Base-by-base conservation (phyloP, 2,329 filamentous ascomycete genomes). In the Elsinoe ampelina region DNA sequence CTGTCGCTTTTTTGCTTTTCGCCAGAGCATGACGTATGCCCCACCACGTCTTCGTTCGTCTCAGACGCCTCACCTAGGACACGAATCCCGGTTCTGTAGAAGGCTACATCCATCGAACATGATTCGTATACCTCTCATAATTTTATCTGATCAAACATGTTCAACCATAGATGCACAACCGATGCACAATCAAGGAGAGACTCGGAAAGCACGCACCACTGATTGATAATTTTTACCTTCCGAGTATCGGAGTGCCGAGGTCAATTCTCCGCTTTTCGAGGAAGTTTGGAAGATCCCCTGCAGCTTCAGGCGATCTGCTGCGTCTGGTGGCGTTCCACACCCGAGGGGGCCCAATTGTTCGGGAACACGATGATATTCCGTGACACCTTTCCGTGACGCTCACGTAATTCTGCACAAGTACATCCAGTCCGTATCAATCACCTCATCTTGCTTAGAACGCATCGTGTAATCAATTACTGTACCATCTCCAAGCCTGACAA, bases 151-250 rank as follows among this genome's bases (percentile, higher is more conserved):
- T 19, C 39, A 39, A 17, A 39, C 13, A 39, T 39, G 36, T 12
- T 39, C 26, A 30, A 5, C 26, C 8, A 30, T 8, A 30, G 26
- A 30, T 7, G 26, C 26, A 30, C 26, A 13, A 36, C 8, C n/a
- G 34, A 52, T 20, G 48, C 30, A 19, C 32, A 15, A 32, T 6
- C 12, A 11, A 50, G 22, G 26, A 26, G 45, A 15, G 26, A 26
- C 45, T 50, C 22, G 45, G 26, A 12, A 35, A 34, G 48, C 48
- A 52, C 48, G 34, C 17, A 52, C 48, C 58, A 39, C 43, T 38
- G 58, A 59, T 59, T 54, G 58, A 59, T 59, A 54, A 59, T 36
- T 54, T 57, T 38, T 50, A 35, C 35, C 35, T 45, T 38, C 20
- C 15, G 30, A 20, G 47, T 13, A 19, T 38, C 45, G 17, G 15